Conservation (phyloP, 225 moss, liverwort and hornwort genomes). For the Lunularia cruciata region DNA sequence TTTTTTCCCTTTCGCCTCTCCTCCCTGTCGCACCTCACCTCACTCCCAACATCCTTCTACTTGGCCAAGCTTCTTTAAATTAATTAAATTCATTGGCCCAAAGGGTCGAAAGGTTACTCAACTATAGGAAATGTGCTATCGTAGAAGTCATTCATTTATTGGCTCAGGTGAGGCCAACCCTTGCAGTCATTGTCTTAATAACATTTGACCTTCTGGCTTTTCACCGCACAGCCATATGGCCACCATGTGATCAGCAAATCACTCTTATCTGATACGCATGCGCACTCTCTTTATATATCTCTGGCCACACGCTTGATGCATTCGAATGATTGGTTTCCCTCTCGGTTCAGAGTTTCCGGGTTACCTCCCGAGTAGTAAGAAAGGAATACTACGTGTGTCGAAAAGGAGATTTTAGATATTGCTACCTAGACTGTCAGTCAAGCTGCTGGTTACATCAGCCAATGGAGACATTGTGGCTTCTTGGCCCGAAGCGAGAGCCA, state of each 20-base stretch:
- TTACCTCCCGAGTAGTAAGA: not conserved
- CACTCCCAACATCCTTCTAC: conserved; percentile 31
- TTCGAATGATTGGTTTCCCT: not conserved
- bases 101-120: conserved; percentile 50
- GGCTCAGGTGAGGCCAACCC: conserved; percentile 50
- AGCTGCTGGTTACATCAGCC: not conserved
- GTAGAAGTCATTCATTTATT: conserved; percentile 52
- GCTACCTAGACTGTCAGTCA: not conserved
- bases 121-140: conserved; percentile 41
- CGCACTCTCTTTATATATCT: not conserved
- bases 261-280: conserved; percentile 5
- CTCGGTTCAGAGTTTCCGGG: not conserved
- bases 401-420: not conserved
- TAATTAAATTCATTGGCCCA: conserved; percentile 56
- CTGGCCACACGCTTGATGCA: conserved; percentile 10
- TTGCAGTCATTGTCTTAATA: conserved; percentile 51
- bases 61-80: conserved; percentile 35
- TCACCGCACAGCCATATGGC: conserved; percentile 24
- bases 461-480: not conserved
- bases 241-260: conserved; percentile 8
- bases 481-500: conserved; percentile 1
- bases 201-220: conserved; percentile 51
- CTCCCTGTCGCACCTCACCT: conserved; percentile 13
- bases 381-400: not conserved
- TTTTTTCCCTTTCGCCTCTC: not conserved